Evolutionary conservation across 179 eudicot species (phyloP).

Genomic region (Carnegiea gigantea): DNA sequence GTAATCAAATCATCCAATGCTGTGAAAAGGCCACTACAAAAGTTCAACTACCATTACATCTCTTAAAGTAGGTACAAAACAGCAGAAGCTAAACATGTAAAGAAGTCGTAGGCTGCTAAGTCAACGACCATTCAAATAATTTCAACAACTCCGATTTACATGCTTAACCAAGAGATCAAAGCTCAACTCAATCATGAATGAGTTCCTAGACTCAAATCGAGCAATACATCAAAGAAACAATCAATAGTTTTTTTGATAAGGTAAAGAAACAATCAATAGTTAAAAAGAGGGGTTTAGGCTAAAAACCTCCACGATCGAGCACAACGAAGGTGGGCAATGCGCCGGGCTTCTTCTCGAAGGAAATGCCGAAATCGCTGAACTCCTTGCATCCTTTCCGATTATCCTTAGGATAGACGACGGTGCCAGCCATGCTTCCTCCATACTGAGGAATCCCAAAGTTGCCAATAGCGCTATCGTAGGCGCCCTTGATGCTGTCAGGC

Average conservation of each 20-base stretch:
- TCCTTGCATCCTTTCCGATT: slow-evolving; percentile 67
- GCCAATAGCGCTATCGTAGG: slow-evolving; percentile 78
- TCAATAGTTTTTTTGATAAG: too few species aligned
- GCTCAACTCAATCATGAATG: background rate
- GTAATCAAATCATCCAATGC: background rate
- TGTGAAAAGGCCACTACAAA: background rate
- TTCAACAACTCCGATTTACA: background rate
- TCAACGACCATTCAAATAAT: background rate
- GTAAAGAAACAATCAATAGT: background rate
- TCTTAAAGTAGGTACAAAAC: background rate
- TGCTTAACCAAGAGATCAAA: background rate
- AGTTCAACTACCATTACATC: background rate
- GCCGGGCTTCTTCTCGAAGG: slow-evolving; percentile 72
- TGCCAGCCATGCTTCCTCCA: slow-evolving; percentile 93
- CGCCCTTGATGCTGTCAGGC: slow-evolving; percentile 70
- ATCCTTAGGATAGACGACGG: slow-evolving; percentile 76
- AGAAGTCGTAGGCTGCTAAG: background rate
- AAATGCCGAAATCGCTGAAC: slow-evolving; percentile 57
- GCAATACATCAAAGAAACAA: background rate
- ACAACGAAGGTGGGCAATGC: slow-evolving; percentile 78
- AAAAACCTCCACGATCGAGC: slow-evolving; percentile 85
- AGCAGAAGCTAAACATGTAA: too few species aligned
- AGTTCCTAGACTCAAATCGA: background rate
- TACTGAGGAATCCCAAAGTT: slow-evolving; percentile 97
- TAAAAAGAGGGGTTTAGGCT: background rate